A percentile compares a stretch with the other conserved stretches of the same genome.
These are phyloP conservation scores for Sungouiozyma ichnusensis DNA, from an alignment of 805 yeast species.

Conservation along the genomic window DNA sequence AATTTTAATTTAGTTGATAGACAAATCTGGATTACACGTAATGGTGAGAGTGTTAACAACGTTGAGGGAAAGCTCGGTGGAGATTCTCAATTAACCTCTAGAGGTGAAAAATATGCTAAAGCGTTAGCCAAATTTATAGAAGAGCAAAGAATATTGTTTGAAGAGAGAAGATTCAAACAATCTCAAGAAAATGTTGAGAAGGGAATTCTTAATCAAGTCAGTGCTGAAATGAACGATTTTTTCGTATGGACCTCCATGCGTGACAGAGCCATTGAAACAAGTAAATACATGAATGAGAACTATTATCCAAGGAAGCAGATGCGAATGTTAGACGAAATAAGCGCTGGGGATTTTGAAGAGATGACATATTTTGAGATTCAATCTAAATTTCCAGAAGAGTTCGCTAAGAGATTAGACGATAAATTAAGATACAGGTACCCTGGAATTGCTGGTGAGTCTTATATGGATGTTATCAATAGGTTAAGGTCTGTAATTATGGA, in stretches of 20 bases:
- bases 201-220: constrained; percentile 12
- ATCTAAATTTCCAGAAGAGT: constrained; percentile 62
- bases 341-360: constrained; percentile 89
- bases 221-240: constrained; percentile 41
- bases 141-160: constrained; percentile 57
- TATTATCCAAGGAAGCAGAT: constrained; percentile 72
- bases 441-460: constrained; percentile 95
- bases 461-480: constrained; percentile 84
- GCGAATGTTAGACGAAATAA: constrained; percentile 88
- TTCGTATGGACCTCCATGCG: constrained; percentile 93
- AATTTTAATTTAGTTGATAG: constrained; percentile 83
- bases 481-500: constrained; percentile 85
- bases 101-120: constrained; percentile 66
- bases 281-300: constrained; percentile 62
- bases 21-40: constrained; percentile 90
- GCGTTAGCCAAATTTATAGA: constrained; percentile 69
- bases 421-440: constrained; percentile 87
- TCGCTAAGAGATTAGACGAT: constrained; percentile 59
- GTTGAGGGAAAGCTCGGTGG: constrained; percentile 86
- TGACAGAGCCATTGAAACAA: constrained; percentile 66
- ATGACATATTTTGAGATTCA: constrained; percentile 85
- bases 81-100: constrained; percentile 65
- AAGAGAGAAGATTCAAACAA: constrained; percentile 41
- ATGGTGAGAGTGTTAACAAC: constrained; percentile 86
- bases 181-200: constrained; percentile 14